Percentiles rank a stretch among this genome's conserved stretches.
Conservation (phyloP, 2,329 filamentous ascomycete genomes). For the Leptographium flavum region DNA sequence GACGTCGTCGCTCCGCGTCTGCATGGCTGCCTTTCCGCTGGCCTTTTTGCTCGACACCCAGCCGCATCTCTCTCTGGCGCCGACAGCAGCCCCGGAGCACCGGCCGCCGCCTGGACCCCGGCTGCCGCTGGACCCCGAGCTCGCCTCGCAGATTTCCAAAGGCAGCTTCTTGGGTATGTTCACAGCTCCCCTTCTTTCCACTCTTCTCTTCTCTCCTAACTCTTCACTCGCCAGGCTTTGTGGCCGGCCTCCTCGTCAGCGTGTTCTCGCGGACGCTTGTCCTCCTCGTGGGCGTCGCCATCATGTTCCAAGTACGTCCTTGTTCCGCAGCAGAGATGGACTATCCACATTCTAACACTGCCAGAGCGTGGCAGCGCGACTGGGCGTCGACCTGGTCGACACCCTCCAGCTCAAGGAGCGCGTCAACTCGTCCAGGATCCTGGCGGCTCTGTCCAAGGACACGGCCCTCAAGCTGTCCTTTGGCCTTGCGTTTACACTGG, state of each 20-base stretch:
- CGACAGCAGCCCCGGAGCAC: neutral
- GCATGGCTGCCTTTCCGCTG: slow-evolving; percentile 5
- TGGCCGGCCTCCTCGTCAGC: slow-evolving; percentile 50
- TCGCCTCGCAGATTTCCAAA: slow-evolving; percentile 35
- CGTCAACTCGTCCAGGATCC: slow-evolving; percentile 23
- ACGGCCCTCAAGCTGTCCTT: slow-evolving; percentile 56
- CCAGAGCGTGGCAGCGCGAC: slow-evolving; percentile 23
- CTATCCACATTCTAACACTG: neutral
- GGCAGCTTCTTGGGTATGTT: slow-evolving; percentile 36
- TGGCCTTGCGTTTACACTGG: slow-evolving; percentile 57
- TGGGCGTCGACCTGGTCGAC: slow-evolving; percentile 25
- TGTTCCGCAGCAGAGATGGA: neutral
- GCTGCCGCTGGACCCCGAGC: slow-evolving; percentile 16
- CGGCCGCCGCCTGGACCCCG: neutral
- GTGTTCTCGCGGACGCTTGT: slow-evolving; percentile 59
- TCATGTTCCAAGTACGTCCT: slow-evolving; percentile 44
- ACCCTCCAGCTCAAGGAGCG: slow-evolving; percentile 23
- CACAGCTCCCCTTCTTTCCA: neutral
- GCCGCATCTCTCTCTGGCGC: too few species aligned
- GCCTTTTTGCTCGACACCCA: neutral
- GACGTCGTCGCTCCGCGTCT: neutral
- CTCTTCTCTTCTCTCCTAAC: neutral
- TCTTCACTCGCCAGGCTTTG: slow-evolving; percentile 31
- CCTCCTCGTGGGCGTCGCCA: slow-evolving; percentile 48
- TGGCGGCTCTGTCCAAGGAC: slow-evolving; percentile 38